Evolutionary conservation across 768 basidiomycete species (phyloP).

Genomic region (Mrakia hoshinonis): DNA sequence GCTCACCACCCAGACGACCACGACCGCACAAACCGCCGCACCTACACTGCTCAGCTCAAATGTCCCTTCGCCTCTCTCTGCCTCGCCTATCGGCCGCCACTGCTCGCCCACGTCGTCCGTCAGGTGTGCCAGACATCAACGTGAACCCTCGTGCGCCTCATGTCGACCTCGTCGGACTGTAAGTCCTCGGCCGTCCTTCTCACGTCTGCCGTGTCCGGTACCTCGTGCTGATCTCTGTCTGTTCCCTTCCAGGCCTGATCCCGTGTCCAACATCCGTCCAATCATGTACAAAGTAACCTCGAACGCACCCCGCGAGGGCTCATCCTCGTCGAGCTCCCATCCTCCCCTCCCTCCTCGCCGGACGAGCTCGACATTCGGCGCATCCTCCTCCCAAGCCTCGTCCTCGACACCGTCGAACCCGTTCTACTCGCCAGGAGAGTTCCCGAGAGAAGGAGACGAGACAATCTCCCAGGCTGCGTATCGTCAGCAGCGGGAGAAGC

Average conservation of each 20-base stretch:
- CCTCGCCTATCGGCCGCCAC: not conserved
- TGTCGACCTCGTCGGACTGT: constrained; percentile 24
- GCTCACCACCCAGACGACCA: constrained; percentile 42
- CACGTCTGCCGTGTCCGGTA: not conserved
- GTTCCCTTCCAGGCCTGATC: constrained; percentile 12
- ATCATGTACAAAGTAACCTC: constrained; percentile 15
- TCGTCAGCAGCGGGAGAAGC: constrained; percentile 15
- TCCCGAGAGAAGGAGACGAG: constrained; percentile 22
- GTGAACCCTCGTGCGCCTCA: constrained; percentile 14
- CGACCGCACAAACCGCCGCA: constrained; percentile 60
- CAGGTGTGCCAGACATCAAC: constrained; percentile 71
- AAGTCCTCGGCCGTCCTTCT: not conserved
- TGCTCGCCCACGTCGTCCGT: constrained; percentile 10
- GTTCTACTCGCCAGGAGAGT: constrained; percentile 19
- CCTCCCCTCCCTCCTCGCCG: constrained; percentile 12
- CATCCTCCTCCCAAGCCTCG: too few species aligned
- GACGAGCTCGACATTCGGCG: too few species aligned
- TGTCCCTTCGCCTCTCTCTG: not conserved
- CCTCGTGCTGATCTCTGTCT: not conserved
- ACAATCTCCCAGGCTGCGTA: not conserved
- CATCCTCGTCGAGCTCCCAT: not conserved
- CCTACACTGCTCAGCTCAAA: not conserved
- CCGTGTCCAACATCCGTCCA: constrained; percentile 22
- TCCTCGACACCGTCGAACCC: not conserved
- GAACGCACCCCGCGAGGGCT: not conserved